Evolutionary conservation across 1,139 yeast genomes (phyloP), one percentile per base, ranked within the genome.

Genomic region (Suhomyces guaymorum): DNA sequence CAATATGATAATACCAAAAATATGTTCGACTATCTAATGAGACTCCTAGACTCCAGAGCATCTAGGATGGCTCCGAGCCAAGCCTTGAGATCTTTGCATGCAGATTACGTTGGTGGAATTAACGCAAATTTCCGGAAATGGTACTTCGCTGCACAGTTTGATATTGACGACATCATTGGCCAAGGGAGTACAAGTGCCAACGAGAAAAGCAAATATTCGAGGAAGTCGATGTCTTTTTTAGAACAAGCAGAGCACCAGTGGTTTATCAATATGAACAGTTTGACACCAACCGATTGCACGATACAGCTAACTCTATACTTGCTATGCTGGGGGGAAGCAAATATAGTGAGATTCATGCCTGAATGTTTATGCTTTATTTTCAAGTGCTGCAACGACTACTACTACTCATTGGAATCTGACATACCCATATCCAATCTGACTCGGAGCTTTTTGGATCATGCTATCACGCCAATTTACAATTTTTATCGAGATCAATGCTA

Each of bases 241-340:
- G 79, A 71, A 53, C 58, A 70, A 47, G 69, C 61, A 46, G 75
- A 73, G 30, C 64, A 66, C 41, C 75, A 70, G 57, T 70, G 76
- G 76, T 69, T 64, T 51, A 73, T 75, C 37, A 69, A 63, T 55
- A 70, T 70, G 75, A 70, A 70, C 47, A 51, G 64, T 17, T 61
- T 70, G 42, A 51, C 65, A 28, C 76, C 76, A 4, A 75, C 70
- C 49, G 97, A 90, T 59, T 80, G 95, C 61, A 89, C 87, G 27
- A 81, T 95, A 58, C 97, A 92, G 57, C 65, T 92, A 44, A 92
- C 97, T 6, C 76, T 92, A 43, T 92, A 88, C 68, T 71, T 92
- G 52, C 75, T 90, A 55, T 75, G 89, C 52, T 92, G 99, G 99
- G 98, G 98, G 61, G 99, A 92, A 68, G 96, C 97, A 27, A 90